phyloP scores from a whole-genome alignment of 805 yeast genomes.

The Kodamaea neixiangensis region DNA sequence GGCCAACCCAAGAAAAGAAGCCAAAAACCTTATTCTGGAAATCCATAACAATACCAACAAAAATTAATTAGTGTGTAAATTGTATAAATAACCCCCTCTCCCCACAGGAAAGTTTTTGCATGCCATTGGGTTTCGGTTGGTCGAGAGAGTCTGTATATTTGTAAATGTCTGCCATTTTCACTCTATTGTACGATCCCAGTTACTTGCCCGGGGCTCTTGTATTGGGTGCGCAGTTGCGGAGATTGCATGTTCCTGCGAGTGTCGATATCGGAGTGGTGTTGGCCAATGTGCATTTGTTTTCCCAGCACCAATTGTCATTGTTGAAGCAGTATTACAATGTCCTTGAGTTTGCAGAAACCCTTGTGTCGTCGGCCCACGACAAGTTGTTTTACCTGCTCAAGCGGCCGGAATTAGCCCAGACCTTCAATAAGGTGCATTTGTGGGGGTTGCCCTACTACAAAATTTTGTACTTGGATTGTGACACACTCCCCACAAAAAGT shows the following conservation, averaged over 20 bases:
- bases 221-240: slow-evolving; percentile 38
- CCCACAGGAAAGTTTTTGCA: not conserved
- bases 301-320: slow-evolving; percentile 27
- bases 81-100: slow-evolving; percentile 5
- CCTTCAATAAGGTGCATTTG: slow-evolving; percentile 56
- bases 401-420: slow-evolving; percentile 54
- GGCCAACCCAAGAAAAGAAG: slow-evolving; percentile 4
- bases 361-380: slow-evolving; percentile 25
- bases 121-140: not conserved
- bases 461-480: slow-evolving; percentile 65
- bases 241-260: slow-evolving; percentile 10
- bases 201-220: slow-evolving; percentile 62
- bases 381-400: slow-evolving; percentile 37
- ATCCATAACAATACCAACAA: slow-evolving; percentile 1
- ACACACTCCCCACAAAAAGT: slow-evolving; percentile 48
- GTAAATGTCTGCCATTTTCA: slow-evolving; percentile 37
- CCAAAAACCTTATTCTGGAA: slow-evolving; percentile 1
- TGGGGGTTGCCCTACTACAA: slow-evolving; percentile 54
- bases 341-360: slow-evolving; percentile 28
- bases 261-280: slow-evolving; percentile 31
- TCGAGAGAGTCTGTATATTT: not conserved
- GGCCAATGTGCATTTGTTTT: slow-evolving; percentile 28
- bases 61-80: slow-evolving; percentile 1
- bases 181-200: slow-evolving; percentile 50
- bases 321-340: slow-evolving; percentile 30